A percentile compares a stretch with the other conserved stretches of the same genome.
Evolutionary conservation across 148 eudicot genomes (phyloP).

Genomic region (Silene conica): DNA sequence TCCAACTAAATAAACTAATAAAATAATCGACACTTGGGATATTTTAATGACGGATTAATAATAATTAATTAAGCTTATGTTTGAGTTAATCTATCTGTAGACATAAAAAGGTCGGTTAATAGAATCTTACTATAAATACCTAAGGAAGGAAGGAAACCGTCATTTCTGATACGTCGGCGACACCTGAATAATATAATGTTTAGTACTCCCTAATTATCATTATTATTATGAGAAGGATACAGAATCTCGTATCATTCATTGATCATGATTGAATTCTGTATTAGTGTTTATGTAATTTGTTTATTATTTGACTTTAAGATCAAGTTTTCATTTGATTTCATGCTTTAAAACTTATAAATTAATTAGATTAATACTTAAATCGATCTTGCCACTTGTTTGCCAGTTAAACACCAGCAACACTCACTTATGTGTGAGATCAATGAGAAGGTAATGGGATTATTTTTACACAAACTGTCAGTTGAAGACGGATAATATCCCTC

Average conservation of each 20-base stretch:
- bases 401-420: slow-evolving; percentile 28
- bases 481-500: no score
- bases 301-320: slow-evolving; percentile 25
- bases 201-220: background rate
- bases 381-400: slow-evolving; percentile 19
- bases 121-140: slow-evolving; percentile 27
- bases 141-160: slow-evolving; percentile 21
- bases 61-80: slow-evolving; percentile 16
- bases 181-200: background rate
- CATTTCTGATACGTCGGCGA: slow-evolving; percentile 46
- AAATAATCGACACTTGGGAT: background rate
- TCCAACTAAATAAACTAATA: slow-evolving; percentile 12
- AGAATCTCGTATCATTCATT: background rate
- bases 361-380: background rate
- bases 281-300: background rate
- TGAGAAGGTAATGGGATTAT: no score
- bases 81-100: slow-evolving; percentile 17
- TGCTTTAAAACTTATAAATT: background rate
- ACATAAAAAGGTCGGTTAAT: slow-evolving; percentile 30
- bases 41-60: background rate
- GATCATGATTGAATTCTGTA: slow-evolving; percentile 13
- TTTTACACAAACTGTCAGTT: no score
- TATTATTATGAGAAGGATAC: slow-evolving; percentile 5
- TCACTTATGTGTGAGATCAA: no score
- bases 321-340: slow-evolving; percentile 3